Percentiles rank a stretch among this genome's conserved stretches.
Conservation (phyloP, 208 protist species). For the Phytomonas francai region DNA sequence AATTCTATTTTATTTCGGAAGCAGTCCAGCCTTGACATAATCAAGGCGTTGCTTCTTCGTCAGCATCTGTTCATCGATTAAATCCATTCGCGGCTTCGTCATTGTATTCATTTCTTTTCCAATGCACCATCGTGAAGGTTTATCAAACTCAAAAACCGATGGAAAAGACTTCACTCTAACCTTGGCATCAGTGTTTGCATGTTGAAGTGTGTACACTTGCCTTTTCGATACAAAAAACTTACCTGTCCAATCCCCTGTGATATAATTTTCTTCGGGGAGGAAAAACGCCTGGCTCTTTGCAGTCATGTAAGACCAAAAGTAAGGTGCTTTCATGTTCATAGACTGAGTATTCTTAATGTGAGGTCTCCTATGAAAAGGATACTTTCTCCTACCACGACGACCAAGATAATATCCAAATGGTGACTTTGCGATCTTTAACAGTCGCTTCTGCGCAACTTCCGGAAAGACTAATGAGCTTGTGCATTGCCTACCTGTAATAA, state of each 20-base stretch:
- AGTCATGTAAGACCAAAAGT: constrained; percentile 87
- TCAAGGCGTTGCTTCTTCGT: constrained; percentile 88
- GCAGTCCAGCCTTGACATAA: constrained; percentile 78
- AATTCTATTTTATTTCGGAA: constrained; percentile 60
- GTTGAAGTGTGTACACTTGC: constrained; percentile 88
- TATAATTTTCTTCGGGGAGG: constrained; percentile 87
- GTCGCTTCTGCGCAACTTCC: constrained; percentile 41
- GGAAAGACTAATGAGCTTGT: constrained; percentile 7
- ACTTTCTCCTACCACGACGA: constrained; percentile 74
- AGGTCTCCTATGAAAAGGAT: constrained; percentile 66
- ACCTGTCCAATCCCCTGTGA: constrained; percentile 88
- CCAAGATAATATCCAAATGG: constrained; percentile 85
- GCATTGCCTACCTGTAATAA: constrained; percentile 3
- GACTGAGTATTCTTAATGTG: constrained; percentile 82
- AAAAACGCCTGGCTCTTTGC: constrained; percentile 73
- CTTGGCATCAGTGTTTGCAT: constrained; percentile 74
- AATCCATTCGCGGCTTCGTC: constrained; percentile 80
- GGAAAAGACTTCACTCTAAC: constrained; percentile 85
- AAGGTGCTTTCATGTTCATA: constrained; percentile 82
- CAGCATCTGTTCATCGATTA: constrained; percentile 89
- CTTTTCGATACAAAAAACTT: constrained; percentile 87
- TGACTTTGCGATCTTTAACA: constrained; percentile 86
- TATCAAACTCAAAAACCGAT: constrained; percentile 80
- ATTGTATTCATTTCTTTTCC: constrained; percentile 84
- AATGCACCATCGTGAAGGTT: constrained; percentile 83